These are phyloP conservation scores for Metrosideros polymorpha DNA, from an alignment of 441 rosid species.

Conservation along the genomic window DNA sequence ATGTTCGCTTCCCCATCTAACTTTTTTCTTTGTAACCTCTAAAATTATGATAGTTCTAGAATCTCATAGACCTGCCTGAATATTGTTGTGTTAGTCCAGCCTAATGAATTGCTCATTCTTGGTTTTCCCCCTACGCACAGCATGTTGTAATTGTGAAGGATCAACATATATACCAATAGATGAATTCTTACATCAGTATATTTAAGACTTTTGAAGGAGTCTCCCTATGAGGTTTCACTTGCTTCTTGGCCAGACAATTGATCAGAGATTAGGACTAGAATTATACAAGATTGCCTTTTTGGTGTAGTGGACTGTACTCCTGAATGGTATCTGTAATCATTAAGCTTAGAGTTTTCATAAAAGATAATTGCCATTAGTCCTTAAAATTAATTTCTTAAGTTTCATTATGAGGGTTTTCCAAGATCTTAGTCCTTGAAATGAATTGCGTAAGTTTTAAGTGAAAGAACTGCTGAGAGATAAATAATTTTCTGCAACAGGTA, in stretches of 20 bases:
- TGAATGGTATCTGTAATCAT: not conserved
- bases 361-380: not conserved
- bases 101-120: not conserved
- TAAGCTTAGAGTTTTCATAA: not conserved
- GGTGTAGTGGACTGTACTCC: not conserved
- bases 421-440: not conserved
- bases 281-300: not conserved
- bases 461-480: not conserved
- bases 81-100: not conserved
- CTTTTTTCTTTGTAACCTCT: not conserved
- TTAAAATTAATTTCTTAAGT: not conserved
- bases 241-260: not conserved
- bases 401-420: not conserved
- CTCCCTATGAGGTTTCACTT: not conserved
- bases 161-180: not conserved
- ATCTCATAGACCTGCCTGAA: not conserved
- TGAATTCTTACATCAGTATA: not conserved
- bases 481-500: not conserved
- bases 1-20: not conserved
- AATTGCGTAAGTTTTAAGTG: not conserved
- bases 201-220: not conserved
- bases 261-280: not conserved
- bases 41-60: not conserved
- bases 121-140: not conserved
- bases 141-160: not conserved